A percentile compares a stretch with the other conserved stretches of the same genome.
phyloP scores from a whole-genome alignment of 306 rosid genomes.

The Quercus agrifolia region DNA sequence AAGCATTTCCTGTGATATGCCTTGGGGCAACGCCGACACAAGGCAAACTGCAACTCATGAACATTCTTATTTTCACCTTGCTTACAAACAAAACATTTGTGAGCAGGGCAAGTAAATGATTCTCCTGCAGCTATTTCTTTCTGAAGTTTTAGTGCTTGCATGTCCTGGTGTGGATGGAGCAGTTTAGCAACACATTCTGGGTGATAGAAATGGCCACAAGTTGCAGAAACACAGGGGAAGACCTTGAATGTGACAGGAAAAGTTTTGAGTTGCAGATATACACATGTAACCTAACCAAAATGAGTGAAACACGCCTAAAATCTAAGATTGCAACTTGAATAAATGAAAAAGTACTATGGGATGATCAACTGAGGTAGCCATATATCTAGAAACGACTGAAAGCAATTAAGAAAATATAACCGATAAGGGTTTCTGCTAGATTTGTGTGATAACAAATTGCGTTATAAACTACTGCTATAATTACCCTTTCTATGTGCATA shows the following conservation, averaged over 20 bases:
- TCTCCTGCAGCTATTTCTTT: conserved; percentile 39
- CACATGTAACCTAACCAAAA: background rate
- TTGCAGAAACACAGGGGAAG: conserved; percentile 49
- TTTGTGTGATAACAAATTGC: background rate
- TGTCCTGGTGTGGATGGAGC: conserved; percentile 24
- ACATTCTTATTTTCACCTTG: conserved; percentile 46
- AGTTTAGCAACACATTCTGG: conserved; percentile 55
- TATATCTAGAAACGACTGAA: background rate
- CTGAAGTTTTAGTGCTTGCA: conserved; percentile 26
- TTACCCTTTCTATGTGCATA: background rate
- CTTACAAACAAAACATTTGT: conserved; percentile 48
- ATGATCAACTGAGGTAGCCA: background rate
- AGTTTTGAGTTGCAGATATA: background rate
- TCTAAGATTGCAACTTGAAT: background rate
- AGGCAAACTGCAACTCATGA: conserved; percentile 50
- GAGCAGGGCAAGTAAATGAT: conserved; percentile 62
- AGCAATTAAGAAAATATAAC: background rate
- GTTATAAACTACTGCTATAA: background rate
- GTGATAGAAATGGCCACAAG: conserved; percentile 64
- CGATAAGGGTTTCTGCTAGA: background rate
- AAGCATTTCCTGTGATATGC: conserved; percentile 72
- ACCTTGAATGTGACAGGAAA: conserved; percentile 38
- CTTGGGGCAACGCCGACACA: conserved; percentile 69
- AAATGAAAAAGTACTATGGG: no score
- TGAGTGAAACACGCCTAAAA: background rate